Evolutionary conservation across 495 filamentous ascomycete genomes (phyloP), one percentile per base, ranked within the genome.

Genomic region (Neurospora sp.): DNA sequence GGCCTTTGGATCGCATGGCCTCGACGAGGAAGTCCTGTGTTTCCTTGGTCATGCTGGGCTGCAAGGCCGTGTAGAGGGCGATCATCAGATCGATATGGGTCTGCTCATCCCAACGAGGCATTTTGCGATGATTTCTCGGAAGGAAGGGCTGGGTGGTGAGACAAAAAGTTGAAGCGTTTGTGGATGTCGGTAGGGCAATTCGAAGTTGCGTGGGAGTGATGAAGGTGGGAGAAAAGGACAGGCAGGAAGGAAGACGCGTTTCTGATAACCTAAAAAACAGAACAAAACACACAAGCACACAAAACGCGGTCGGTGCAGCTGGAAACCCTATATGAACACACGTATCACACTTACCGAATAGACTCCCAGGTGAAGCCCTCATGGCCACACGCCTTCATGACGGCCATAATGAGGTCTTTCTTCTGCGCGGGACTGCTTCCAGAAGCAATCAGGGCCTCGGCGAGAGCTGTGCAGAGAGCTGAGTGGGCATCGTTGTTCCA

Each of bases 401-500:
- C 73, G 7, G 43, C 75, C 8, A 79, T 39, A 39, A 84, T 73
- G 19, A 62, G 21, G 6, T 77, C 73, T 76, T 81, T 77, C 24
- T 79, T 74, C 37, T 42, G n/a, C 21, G 69, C 31, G 38, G 69
- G 24, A 69, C 9, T 3, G 38, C 62, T 42, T 62, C 74, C 66
- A 34, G 70, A 37, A 19, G 69, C 72, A 31, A 36, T 38, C 21
- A 75, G 62, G 5, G 69, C 70, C 9, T 80, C 74, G 5, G 75
- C 71, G 3, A 84, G 73, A 13, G 76, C 73, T n/a, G 74, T 73
- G 8, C 75, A 73, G 13, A 84, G 71, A 34, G 77, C 76, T 28
- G 70, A 70, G 71, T 84, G 76, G 0, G 81, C 70, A 0, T 74
- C 69, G 21, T 78, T 70, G 39, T 73, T 70, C 83, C 83, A 84